Conservation (phyloP, 495 filamentous ascomycete genomes). For the Hypoxylon lenormandii region DNA sequence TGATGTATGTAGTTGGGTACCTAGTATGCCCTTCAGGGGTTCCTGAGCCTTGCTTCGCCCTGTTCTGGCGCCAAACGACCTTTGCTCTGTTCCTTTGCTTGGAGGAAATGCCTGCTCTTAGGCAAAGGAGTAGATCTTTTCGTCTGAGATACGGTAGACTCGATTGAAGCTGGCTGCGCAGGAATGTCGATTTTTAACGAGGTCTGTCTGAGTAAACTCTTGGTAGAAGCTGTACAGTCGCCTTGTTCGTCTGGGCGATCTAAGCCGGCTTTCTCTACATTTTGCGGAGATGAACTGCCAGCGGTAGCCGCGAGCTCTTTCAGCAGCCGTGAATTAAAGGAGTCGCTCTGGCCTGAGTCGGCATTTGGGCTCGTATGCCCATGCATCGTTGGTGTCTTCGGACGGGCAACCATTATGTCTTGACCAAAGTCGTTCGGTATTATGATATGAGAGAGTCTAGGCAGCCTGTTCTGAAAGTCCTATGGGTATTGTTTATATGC, state of each 20-base stretch:
- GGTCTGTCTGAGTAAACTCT: neutral
- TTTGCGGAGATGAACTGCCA: neutral
- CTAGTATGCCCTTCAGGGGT: too few species aligned
- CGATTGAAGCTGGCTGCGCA: neutral
- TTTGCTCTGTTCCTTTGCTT: neutral
- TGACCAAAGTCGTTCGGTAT: neutral
- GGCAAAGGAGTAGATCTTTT: neutral
- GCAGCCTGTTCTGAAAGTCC: neutral
- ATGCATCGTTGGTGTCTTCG: slow-evolving; percentile 5
- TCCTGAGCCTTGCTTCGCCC: neutral
- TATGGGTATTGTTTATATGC: neutral
- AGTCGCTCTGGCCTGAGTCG: neutral
- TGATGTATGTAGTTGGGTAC: too few species aligned
- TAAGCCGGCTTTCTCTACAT: neutral
- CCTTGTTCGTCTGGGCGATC: too few species aligned
- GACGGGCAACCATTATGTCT: slow-evolving; percentile 1
- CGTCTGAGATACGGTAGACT: neutral
- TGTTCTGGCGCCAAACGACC: neutral
- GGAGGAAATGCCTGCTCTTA: neutral
- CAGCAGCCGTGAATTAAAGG: neutral
- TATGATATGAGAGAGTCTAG: neutral
- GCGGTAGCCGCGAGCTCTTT: neutral
- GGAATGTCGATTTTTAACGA: neutral
- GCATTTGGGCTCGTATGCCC: neutral
- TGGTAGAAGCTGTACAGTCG: neutral